Percentiles rank a stretch among this genome's conserved stretches.
Evolutionary conservation across 2,329 filamentous ascomycete genomes (phyloP).

Genomic region (Neoarthrinium moseri): DNA sequence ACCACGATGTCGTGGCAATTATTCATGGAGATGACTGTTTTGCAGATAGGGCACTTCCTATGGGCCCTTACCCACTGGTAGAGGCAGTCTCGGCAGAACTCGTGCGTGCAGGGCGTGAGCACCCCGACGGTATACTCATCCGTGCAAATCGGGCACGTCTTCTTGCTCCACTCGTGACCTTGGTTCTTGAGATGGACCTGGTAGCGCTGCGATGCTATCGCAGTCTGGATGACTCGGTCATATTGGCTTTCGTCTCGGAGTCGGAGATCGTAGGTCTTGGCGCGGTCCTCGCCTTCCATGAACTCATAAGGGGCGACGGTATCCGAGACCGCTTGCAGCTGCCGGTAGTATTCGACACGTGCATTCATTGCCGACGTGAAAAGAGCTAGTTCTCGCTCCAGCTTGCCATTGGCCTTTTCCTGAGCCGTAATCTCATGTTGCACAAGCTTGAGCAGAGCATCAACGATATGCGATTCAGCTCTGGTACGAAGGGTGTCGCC

Average conservation of each 20-base stretch:
- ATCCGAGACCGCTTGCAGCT: slow-evolving; percentile 89
- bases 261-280: slow-evolving; percentile 35
- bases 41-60: slow-evolving; percentile 82
- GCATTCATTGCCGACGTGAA: slow-evolving; percentile 81
- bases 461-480: slow-evolving; percentile 65
- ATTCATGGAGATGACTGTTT: slow-evolving; percentile 58
- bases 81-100: slow-evolving; percentile 89
- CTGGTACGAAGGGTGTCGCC: slow-evolving; percentile 51
- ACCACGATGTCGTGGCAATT: slow-evolving; percentile 86
- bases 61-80: slow-evolving; percentile 73
- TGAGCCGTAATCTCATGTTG: slow-evolving; percentile 54
- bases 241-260: slow-evolving; percentile 48
- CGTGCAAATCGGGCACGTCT: slow-evolving; percentile 85
- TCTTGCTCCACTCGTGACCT: slow-evolving; percentile 62
- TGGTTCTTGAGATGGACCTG: slow-evolving; percentile 53
- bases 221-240: slow-evolving; percentile 57
- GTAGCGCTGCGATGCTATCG: slow-evolving; percentile 76
- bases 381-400: slow-evolving; percentile 71
- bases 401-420: slow-evolving; percentile 41
- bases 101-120: slow-evolving; percentile 84
- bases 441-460: slow-evolving; percentile 59
- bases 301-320: slow-evolving; percentile 75
- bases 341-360: slow-evolving; percentile 84
- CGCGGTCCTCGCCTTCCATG: slow-evolving; percentile 47
- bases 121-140: slow-evolving; percentile 73